A percentile compares a stretch with the other conserved stretches of the same genome.
phyloP scores from a whole-genome alignment of 192 early-diverging fungal genomes.

The Linnemannia elongata region DNA sequence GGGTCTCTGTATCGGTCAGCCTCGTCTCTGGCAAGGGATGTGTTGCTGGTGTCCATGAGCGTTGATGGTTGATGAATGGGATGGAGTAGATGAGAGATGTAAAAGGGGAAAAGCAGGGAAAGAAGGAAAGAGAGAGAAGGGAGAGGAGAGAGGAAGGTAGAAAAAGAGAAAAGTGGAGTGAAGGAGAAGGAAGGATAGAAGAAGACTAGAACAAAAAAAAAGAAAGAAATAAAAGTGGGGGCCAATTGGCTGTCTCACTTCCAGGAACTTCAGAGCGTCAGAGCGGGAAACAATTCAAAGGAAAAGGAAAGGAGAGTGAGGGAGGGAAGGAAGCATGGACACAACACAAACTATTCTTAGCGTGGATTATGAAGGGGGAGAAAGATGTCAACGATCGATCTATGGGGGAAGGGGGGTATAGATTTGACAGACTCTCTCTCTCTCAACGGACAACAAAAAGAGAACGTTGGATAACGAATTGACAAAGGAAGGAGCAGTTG shows the following conservation, averaged over 20 bases:
- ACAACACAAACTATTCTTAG: not conserved
- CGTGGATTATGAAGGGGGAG: not conserved
- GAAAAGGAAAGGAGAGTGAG: not conserved
- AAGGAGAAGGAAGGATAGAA: not conserved
- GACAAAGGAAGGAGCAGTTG: too few species aligned
- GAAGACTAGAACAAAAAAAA: not conserved
- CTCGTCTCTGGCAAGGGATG: conserved; percentile 20
- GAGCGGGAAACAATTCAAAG: not conserved
- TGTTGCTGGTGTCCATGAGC: not conserved
- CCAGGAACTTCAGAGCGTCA: not conserved
- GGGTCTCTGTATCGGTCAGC: conserved; percentile 32
- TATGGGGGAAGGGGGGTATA: too few species aligned
- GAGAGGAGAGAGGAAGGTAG: not conserved
- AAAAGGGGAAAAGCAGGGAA: not conserved
- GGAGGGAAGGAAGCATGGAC: not conserved
- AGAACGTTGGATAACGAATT: not conserved
- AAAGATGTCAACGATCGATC: not conserved
- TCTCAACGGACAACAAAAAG: not conserved
- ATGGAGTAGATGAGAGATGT: not conserved
- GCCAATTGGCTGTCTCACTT: not conserved
- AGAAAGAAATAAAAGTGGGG: not conserved
- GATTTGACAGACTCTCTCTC: not conserved
- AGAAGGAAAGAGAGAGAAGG: not conserved
- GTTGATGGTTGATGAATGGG: not conserved
- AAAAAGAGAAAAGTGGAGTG: not conserved